Base-by-base conservation (phyloP, 2,329 filamentous ascomycete species). In the Trichoderma simmonsii region DNA sequence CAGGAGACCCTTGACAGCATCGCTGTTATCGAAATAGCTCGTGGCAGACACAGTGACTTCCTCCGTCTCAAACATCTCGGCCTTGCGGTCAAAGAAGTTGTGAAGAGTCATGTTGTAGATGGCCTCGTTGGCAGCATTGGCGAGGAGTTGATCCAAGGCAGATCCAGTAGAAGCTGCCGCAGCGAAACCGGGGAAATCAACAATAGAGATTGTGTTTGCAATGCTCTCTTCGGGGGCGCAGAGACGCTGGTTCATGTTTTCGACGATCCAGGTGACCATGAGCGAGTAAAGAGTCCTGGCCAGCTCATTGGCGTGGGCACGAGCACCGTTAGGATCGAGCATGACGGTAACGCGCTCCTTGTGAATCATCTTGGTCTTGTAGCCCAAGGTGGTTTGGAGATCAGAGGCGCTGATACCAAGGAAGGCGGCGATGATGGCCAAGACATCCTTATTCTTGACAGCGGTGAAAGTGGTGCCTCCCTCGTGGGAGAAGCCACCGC, bases 341-440 rank as follows among this genome's bases (percentile, higher is more conserved):
- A 99, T 97, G 75, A 99, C 93, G 0, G 96, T 99, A n/a, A 99
- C 96, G 70, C 96, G 92, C 85, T 99, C 96, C 74, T 94, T 92
- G 79, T 97, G 93, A 71, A 99, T 91, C 76, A 96, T 98, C 86
- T 97, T 98, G 24, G 94, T 98, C 84, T 97, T 97, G 86, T 98
- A 97, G 3, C 95, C 94, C 72, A 99, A 86, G 34, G 94, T 97
- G 51, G 89, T 91, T 83, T 99, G 95, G 6, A 99, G 86, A 73
- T 97, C 93, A 63, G 89, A 86, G 11, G 92, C 88, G 77, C 90
- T 89, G 7, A 99, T 92, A 61, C 96, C 96, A 2, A 99, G 85
- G 85, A 99, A 99, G n/a, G 95, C 95, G 12, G 96, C 95, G 69
- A 99, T 88, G 62, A 95, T 93, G 57, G 86, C 87, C 7, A 99